phyloP scores from a whole-genome alignment of 805 yeast species.

The Sugiyamaella lignohabitans region DNA sequence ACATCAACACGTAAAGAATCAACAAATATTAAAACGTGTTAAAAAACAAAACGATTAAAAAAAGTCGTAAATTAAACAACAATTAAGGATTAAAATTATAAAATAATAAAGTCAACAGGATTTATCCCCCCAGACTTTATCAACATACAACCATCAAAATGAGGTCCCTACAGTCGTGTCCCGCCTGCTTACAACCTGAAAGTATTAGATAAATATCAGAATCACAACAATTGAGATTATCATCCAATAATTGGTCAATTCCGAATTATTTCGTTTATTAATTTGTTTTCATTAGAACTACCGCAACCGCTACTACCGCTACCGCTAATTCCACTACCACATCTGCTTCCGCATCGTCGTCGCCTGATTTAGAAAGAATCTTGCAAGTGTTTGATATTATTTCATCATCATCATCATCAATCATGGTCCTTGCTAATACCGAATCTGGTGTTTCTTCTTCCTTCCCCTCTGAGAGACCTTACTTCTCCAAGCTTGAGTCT shows the following conservation, averaged over 20 bases:
- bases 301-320: too few relatives aligned
- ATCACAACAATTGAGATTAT: background rate
- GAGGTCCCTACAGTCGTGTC: slow-evolving; percentile 10
- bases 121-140: slow-evolving; percentile 10
- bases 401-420: background rate
- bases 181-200: slow-evolving; percentile 4
- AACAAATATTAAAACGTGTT: background rate
- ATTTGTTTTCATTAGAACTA: too few relatives aligned
- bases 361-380: background rate
- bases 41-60: slow-evolving; percentile 1
- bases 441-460: slow-evolving; percentile 2
- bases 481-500: slow-evolving; percentile 25
- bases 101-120: slow-evolving; percentile 7
- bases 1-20: background rate
- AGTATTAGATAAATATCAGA: slow-evolving; percentile 6
- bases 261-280: too few relatives aligned
- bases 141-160: slow-evolving; percentile 9
- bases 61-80: background rate
- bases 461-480: slow-evolving; percentile 1
- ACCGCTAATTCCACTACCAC: background rate
- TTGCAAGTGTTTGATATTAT: background rate
- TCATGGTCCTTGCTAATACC: background rate
- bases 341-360: background rate
- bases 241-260: background rate
- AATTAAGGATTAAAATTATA: slow-evolving; percentile 1